These are phyloP conservation scores for Babesia bovis DNA, from an alignment of 169 alveolate species.

Conservation along the genomic window DNA sequence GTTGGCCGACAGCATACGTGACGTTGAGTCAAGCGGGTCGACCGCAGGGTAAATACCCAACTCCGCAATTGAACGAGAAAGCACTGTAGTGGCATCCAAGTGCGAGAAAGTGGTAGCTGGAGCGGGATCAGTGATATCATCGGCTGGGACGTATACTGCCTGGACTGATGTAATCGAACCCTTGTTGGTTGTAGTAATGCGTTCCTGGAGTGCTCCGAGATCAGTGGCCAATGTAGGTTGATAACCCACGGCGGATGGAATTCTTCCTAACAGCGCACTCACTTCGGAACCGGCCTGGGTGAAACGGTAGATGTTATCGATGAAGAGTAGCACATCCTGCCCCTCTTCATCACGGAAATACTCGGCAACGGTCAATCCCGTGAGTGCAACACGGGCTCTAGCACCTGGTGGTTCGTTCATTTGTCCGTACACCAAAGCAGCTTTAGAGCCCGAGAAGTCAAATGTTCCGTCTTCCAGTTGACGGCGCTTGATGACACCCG, in stretches of 20 bases:
- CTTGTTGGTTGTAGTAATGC: constrained; percentile 95
- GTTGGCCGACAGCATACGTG: constrained; percentile 92
- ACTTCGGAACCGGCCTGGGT: constrained; percentile 97
- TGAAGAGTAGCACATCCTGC: constrained; percentile 94
- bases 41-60: constrained; percentile 98
- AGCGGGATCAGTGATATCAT: constrained; percentile 98
- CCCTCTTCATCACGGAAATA: constrained; percentile 97
- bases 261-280: constrained; percentile 95
- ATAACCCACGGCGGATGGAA: constrained; percentile 97
- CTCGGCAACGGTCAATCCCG: constrained; percentile 97
- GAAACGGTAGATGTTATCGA: constrained; percentile 95
- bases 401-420: constrained; percentile 99
- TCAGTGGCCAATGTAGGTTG: constrained; percentile 98
- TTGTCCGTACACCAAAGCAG: constrained; percentile 97
- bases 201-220: constrained; percentile 94
- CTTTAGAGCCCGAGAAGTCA: constrained; percentile 91
- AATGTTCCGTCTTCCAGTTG: constrained; percentile 72
- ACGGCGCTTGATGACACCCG: constrained; percentile 80
- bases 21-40: constrained; percentile 96
- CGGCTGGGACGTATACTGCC: constrained; percentile 99
- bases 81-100: constrained; percentile 96
- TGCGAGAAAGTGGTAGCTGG: constrained; percentile 98
- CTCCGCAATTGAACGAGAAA: constrained; percentile 94
- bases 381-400: constrained; percentile 96
- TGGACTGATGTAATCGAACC: constrained; percentile 98